Conservation (phyloP, 495 filamentous ascomycete genomes). For the Lasiosphaeria miniovina region DNA sequence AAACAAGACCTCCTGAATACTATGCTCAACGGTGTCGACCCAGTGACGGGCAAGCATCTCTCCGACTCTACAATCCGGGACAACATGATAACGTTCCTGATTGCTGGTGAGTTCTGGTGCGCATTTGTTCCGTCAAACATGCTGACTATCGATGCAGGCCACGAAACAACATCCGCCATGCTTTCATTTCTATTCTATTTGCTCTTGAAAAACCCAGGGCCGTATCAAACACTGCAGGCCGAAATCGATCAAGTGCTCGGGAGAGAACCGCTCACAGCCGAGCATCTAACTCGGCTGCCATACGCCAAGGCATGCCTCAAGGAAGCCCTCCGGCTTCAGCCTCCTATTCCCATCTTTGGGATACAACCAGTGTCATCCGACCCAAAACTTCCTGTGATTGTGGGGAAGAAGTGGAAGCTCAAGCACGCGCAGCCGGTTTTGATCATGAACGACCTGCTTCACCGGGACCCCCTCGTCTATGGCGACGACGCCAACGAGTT, state of each 20-base stretch:
- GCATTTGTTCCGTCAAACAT: not conserved
- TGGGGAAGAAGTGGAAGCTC: constrained; percentile 61
- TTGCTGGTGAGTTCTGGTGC: constrained; percentile 38
- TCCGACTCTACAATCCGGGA: constrained; percentile 52
- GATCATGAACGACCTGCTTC: constrained; percentile 37
- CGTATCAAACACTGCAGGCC: constrained; percentile 30
- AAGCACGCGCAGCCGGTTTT: constrained; percentile 52
- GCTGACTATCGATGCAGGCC: constrained; percentile 35
- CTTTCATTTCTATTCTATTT: constrained; percentile 44
- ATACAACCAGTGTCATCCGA: constrained; percentile 22
- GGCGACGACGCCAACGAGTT: constrained; percentile 51
- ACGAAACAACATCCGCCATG: constrained; percentile 61
- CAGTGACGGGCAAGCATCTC: constrained; percentile 57
- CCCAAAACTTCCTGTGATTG: constrained; percentile 38
- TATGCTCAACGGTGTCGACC: constrained; percentile 58
- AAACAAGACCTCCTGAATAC: constrained; percentile 65
- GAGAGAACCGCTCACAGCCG: constrained; percentile 51
- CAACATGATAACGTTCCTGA: constrained; percentile 65
- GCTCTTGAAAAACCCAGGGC: constrained; percentile 34
- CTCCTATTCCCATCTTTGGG: constrained; percentile 57
- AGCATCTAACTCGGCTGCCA: constrained; percentile 59
- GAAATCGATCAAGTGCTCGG: constrained; percentile 55
- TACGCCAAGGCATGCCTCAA: constrained; percentile 58
- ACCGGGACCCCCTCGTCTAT: constrained; percentile 42
- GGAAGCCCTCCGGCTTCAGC: constrained; percentile 62